Conservation (phyloP, 345 rosid genomes). For the Melastoma malabathricum region DNA sequence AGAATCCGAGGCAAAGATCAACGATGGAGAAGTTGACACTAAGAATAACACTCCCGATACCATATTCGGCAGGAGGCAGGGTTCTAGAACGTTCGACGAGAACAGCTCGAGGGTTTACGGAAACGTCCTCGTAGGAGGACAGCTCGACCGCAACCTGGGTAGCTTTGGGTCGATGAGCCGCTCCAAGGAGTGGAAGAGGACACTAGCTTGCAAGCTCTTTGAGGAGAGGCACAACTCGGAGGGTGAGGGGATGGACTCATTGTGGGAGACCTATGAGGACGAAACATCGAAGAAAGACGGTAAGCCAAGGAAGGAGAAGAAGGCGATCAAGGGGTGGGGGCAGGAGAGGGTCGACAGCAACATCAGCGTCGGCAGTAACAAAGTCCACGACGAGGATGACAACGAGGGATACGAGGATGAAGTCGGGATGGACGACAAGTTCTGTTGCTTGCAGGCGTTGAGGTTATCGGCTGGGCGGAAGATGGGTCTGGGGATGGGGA, state of each 20-base stretch:
- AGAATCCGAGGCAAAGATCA: conserved; percentile 39
- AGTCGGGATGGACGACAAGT: conserved; percentile 21
- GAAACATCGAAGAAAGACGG: conserved; percentile 20
- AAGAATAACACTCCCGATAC: conserved; percentile 6
- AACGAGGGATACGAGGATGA: conserved; percentile 18
- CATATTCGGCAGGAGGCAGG: conserved; percentile 10
- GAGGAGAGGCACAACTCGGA: conserved; percentile 65
- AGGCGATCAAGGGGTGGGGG: not conserved
- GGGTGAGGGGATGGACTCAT: conserved; percentile 57
- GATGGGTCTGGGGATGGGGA: conserved; percentile 83
- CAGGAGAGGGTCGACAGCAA: not conserved
- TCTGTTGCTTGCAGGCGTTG: conserved; percentile 82
- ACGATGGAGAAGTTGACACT: conserved; percentile 10
- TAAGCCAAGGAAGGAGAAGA: conserved; percentile 22
- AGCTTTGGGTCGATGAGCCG: conserved; percentile 76
- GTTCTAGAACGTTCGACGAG: conserved; percentile 12
- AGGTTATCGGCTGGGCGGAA: conserved; percentile 70
- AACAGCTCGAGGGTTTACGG: conserved; percentile 10
- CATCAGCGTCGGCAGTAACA: not conserved
- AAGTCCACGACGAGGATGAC: not conserved
- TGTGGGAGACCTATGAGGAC: conserved; percentile 85
- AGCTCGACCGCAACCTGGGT: conserved; percentile 12
- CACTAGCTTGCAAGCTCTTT: conserved; percentile 82
- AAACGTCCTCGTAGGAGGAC: not conserved
- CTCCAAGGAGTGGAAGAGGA: conserved; percentile 93